Percentiles rank a stretch among this genome's conserved stretches.
Conservation (phyloP, 169 alveolate genomes). For the Cryptosporidium andersoni region DNA sequence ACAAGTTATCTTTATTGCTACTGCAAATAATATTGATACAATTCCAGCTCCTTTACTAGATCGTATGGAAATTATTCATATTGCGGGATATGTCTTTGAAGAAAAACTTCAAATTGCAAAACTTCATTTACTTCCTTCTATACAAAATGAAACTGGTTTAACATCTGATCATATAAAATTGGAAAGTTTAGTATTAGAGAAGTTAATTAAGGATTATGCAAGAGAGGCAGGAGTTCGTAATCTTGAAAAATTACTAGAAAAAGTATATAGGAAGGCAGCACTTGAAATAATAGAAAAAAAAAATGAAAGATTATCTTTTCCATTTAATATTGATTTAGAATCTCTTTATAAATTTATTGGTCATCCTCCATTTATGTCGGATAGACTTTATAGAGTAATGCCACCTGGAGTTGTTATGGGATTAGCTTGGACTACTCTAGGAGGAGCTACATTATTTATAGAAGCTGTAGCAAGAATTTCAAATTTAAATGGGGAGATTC, state of each 20-base stretch:
- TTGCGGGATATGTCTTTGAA: constrained; percentile 86
- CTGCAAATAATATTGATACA: constrained; percentile 92
- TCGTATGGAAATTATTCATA: constrained; percentile 92
- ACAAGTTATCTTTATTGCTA: constrained; percentile 90
- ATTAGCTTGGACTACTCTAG: constrained; percentile 92
- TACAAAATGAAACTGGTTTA: constrained; percentile 81
- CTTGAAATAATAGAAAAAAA: constrained; percentile 81
- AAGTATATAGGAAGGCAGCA: constrained; percentile 87
- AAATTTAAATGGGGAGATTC: no score
- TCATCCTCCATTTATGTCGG: constrained; percentile 73
- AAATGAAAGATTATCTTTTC: neutral
- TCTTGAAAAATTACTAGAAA: constrained; percentile 84
- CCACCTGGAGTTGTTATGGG: constrained; percentile 93
- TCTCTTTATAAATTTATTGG: constrained; percentile 77
- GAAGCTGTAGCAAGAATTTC: constrained; percentile 83
- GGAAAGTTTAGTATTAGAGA: constrained; percentile 74
- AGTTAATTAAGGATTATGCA: constrained; percentile 87
- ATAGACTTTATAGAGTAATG: constrained; percentile 71
- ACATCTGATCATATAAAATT: constrained; percentile 74
- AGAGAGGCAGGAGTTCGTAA: constrained; percentile 94
- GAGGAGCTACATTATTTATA: constrained; percentile 91
- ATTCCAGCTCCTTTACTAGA: constrained; percentile 91
- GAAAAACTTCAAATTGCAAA: constrained; percentile 89
- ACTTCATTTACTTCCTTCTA: constrained; percentile 85
- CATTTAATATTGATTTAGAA: constrained; percentile 71